Evolutionary conservation across 1,284 basidiomycete species (phyloP), one percentile per base, ranked within the genome.

Genomic region (Cutaneotrichosporon cavernicola): DNA sequence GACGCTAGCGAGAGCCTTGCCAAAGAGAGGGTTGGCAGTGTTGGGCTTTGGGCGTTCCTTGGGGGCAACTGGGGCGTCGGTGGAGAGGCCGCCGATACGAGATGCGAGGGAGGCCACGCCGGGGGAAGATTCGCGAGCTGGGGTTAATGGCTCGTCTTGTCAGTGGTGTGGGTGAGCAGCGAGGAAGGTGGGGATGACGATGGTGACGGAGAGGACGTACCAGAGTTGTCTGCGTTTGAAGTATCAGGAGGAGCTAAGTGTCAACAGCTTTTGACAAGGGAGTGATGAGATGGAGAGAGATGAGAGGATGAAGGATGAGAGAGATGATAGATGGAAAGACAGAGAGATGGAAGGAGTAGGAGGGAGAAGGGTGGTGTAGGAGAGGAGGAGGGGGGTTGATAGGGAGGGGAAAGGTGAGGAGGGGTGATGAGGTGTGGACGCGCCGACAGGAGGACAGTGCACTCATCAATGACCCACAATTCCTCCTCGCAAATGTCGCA

Each of bases 61-160:
- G 21, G 32, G 26, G 13, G 60, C 34, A 18, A 56, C 30, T 5
- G 62, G 40, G 21, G 66, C 21, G 56, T 68, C 69, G 5, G 75
- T 79, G 16, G 73, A 69, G 26, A 79, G 67, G 36, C 72, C 77
- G 21, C 72, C 72, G 69, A 79, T 75, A 7, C 76, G 67, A 9
- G 72, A 74, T 2, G 71, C 66, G 16, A 78, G 72, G 3, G 74
- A 74, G 18, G 72, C 71, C 10, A 74, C 70, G 3, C 58, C 65
- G 2, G 72, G 70, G 13, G 64, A 64, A 60, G 70, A 70, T n/a
- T 69, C 69, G 51, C 64, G 56, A 30, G 60, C 64, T 59, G 63
- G 22, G 22, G 67, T 58, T 34, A 68, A 56, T 21, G 34, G 13
- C 18, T 11, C 26, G 21, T 11, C 18, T 22, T 14, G 5, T 11